Base-by-base conservation (phyloP, 1,284 basidiomycete species). In the Xerocomus nothofagi region DNA sequence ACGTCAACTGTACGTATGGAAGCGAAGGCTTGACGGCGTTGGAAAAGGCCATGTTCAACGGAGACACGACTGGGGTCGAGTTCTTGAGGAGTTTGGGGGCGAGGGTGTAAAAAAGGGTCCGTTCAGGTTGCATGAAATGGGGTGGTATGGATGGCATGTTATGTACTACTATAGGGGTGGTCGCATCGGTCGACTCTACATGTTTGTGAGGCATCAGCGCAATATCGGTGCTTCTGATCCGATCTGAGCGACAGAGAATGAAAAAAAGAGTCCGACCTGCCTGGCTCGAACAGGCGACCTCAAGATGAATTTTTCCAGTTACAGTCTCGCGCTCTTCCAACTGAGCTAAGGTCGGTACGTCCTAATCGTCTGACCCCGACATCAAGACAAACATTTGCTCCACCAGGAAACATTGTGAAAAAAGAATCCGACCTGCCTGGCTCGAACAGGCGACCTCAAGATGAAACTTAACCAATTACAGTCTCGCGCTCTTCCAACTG, bases 221-320 rank as follows among this genome's bases (percentile, higher is more conserved):
- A n/a, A n/a, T n/a, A n/a, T n/a, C n/a, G n/a, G n/a, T n/a, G n/a
- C n/a, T n/a, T n/a, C n/a, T n/a, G n/a, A n/a, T n/a, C n/a, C n/a
- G 11, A 11, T 27, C 26, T 8, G 11, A 34, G 11, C 21, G 5
- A n/a, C 14, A 17, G 23, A 38, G 11, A 27, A n/a, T n/a, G 10
- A 11, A 3, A 11, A 27, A 27, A 11, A 2, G 9, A 4, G 56
- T 78, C 76, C 75, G 73, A 76, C 68, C 73, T 76, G 74, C 76
- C 76, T 76, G 76, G 74, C 57, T 79, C 76, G 77, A 78, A 78
- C 77, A 76, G 76, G 76, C 75, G 77, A 74, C 76, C 64, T 74
- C 71, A 70, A 33, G 33, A 39, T 42, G 20, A 36, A 17, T 11
- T 73, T 70, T 60, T 67, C 68, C 66, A 71, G 67, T 67, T 65